Evolutionary conservation across 768 basidiomycete genomes (phyloP).

Genomic region (Cystofilobasidium ferigula): DNA sequence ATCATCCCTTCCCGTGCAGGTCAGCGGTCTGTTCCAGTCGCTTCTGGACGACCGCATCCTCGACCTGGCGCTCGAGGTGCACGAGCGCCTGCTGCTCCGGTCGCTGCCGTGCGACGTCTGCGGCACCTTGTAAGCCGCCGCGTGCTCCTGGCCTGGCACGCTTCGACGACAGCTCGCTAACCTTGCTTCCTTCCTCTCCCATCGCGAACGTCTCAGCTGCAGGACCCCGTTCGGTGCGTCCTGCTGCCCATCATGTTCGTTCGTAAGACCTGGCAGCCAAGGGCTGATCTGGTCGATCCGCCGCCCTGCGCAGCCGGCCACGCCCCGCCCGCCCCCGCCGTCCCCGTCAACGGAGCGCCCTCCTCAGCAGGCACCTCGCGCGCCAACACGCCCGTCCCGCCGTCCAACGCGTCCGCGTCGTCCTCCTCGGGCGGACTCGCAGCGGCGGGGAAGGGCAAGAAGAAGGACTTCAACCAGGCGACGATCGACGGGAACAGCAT

Average conservation of each 20-base stretch:
- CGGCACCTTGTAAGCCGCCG: neutral
- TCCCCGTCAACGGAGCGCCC: too few relatives aligned
- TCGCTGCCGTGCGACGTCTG: neutral
- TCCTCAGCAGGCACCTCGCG: too few relatives aligned
- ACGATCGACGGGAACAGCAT: neutral
- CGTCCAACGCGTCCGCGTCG: neutral
- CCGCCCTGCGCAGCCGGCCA: too few relatives aligned
- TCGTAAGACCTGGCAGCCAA: too few relatives aligned
- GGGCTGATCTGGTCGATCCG: too few relatives aligned
- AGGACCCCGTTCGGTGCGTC: too few relatives aligned
- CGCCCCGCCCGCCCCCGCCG: too few relatives aligned
- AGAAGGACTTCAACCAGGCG: neutral
- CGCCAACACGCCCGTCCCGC: neutral
- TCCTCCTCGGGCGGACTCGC: neutral
- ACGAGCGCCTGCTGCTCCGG: neutral
- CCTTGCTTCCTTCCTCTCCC: too few relatives aligned
- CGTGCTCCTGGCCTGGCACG: neutral
- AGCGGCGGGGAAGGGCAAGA: neutral
- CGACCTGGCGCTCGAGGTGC: slow-evolving; percentile 1
- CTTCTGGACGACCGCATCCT: neutral
- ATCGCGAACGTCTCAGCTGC: too few relatives aligned
- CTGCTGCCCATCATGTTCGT: too few relatives aligned
- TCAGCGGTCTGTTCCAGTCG: neutral
- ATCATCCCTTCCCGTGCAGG: neutral
- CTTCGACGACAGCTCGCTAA: too few relatives aligned